These are phyloP conservation scores for Trametes cinnabarina DNA, from an alignment of 768 basidiomycete species.

Conservation along the genomic window DNA sequence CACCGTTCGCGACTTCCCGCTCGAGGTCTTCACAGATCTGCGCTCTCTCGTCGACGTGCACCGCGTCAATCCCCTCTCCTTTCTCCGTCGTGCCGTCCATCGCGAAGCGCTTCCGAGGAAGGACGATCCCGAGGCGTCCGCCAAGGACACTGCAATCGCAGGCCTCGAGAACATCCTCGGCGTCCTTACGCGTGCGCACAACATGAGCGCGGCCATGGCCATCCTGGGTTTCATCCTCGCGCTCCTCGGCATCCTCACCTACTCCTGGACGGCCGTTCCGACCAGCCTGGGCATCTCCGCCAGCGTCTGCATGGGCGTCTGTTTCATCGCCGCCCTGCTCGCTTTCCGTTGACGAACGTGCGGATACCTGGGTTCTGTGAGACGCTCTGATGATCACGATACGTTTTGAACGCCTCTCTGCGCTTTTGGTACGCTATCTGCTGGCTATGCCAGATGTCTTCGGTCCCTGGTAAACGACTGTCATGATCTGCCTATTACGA, in stretches of 20 bases:
- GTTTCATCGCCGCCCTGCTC: constrained; percentile 9
- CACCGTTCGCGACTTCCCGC: constrained; percentile 16
- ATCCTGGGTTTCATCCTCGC: constrained; percentile 19
- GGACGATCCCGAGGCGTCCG: constrained; percentile 2
- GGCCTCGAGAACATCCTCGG: constrained; percentile 19
- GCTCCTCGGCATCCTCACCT: constrained; percentile 19
- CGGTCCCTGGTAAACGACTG: too few species aligned
- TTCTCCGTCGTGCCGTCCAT: constrained; percentile 1
- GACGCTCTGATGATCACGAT: too few species aligned
- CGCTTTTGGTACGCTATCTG: too few species aligned
- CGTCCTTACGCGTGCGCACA: constrained; percentile 23
- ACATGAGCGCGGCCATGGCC: constrained; percentile 21
- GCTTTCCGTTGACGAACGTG: constrained; percentile 3
- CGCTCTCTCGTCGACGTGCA: constrained; percentile 22
- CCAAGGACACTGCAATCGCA: not conserved
- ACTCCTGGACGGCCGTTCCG: constrained; percentile 25
- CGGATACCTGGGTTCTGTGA: not conserved
- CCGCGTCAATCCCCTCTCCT: constrained; percentile 20
- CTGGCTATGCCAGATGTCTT: too few species aligned
- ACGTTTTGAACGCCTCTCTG: too few species aligned
- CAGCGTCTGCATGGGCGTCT: constrained; percentile 25
- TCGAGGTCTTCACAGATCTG: constrained; percentile 15
- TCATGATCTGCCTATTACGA: too few species aligned
- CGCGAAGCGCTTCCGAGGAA: not conserved
- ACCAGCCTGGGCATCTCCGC: constrained; percentile 20